These are phyloP conservation scores for Evernia prunastri DNA, from an alignment of 495 filamentous ascomycete species.

Conservation along the genomic window DNA sequence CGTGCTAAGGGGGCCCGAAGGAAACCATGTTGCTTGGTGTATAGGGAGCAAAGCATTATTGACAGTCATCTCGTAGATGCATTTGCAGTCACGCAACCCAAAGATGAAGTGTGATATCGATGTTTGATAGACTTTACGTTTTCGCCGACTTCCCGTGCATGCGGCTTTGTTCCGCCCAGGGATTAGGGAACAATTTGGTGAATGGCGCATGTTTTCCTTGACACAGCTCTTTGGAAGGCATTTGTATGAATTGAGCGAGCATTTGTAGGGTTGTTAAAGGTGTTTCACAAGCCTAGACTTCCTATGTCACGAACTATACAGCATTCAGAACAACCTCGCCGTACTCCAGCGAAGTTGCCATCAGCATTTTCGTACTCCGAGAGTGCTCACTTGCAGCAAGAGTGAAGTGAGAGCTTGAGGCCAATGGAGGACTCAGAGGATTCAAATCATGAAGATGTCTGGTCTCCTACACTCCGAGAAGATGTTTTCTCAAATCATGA, in stretches of 20 bases:
- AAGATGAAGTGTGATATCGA: neutral
- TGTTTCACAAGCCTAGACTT: too few species aligned
- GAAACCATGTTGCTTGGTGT: conserved; percentile 6
- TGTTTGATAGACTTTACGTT: neutral
- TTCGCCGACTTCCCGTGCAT: neutral
- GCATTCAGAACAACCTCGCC: neutral
- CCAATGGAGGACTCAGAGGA: conserved; percentile 17
- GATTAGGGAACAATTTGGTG: neutral
- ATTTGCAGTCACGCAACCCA: conserved; percentile 2
- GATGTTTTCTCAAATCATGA: conserved; percentile 12
- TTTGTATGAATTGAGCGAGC: neutral
- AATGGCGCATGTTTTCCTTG: neutral
- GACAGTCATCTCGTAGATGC: conserved; percentile 17
- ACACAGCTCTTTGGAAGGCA: neutral
- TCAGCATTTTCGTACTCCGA: neutral
- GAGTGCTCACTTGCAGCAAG: neutral
- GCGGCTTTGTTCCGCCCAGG: neutral
- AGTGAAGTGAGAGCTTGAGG: neutral
- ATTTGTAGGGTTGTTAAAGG: neutral
- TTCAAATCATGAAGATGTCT: conserved; percentile 12
- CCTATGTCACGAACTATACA: neutral
- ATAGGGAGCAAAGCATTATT: conserved; percentile 15
- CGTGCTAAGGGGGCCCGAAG: conserved; percentile 4
- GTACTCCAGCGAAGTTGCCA: neutral
- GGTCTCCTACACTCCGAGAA: conserved; percentile 14